Evolutionary conservation across 441 rosid species (phyloP).

Genomic region (Arabidopsis lyrata): DNA sequence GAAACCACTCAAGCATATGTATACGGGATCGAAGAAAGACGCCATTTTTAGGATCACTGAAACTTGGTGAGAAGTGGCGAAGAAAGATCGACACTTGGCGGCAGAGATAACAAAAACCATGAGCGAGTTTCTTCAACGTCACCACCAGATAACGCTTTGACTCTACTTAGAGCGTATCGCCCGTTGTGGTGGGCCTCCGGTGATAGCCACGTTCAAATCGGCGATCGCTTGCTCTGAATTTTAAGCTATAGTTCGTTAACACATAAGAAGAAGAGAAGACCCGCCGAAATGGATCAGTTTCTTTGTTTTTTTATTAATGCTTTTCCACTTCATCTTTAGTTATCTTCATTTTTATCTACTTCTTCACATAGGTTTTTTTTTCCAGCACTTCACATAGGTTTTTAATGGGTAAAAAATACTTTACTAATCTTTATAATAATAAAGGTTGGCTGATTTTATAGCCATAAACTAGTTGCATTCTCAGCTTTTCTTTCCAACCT

Average conservation of each 20-base stretch:
- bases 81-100: conserved; percentile 47
- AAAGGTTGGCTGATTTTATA: no score
- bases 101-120: conserved; percentile 28
- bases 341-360: no score
- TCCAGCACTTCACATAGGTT: no score
- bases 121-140: conserved; percentile 34
- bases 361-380: no score
- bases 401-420: no score
- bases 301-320: neutral
- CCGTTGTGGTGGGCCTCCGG: conserved; percentile 25
- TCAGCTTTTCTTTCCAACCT: no score
- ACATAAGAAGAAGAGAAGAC: neutral
- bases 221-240: neutral
- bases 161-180: conserved; percentile 47
- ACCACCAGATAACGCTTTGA: neutral
- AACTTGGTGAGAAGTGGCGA: conserved; percentile 24
- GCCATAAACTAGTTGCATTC: no score
- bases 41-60: conserved; percentile 23
- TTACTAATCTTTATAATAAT: no score
- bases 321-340: neutral
- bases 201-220: conserved; percentile 33
- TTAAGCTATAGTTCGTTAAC: conserved; percentile 16
- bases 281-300: conserved; percentile 20
- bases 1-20: conserved; percentile 5
- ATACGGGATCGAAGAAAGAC: conserved; percentile 19